Evolutionary conservation across 2,329 filamentous ascomycete genomes (phyloP).

Genomic region (Xylaria sp.): DNA sequence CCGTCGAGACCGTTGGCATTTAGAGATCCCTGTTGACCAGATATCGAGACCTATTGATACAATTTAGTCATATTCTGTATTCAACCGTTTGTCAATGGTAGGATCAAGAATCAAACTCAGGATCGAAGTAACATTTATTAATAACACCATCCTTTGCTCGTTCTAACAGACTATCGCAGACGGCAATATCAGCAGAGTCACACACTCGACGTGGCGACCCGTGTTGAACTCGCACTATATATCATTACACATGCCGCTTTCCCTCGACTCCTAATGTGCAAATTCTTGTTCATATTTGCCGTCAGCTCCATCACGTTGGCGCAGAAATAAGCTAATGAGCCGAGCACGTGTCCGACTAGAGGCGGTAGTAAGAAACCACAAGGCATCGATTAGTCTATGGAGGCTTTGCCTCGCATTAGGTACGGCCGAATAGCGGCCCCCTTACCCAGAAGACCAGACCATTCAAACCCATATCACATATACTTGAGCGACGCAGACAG

Average conservation of each 20-base stretch:
- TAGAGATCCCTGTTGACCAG: too few relatives aligned
- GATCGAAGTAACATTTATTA: background rate
- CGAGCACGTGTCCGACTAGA: background rate
- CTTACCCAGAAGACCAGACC: background rate
- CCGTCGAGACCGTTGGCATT: too few relatives aligned
- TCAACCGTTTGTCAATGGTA: too few relatives aligned
- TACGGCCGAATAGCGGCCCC: too few relatives aligned
- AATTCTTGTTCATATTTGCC: background rate
- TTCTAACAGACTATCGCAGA: background rate
- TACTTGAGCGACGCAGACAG: too few relatives aligned
- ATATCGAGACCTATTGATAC: too few relatives aligned
- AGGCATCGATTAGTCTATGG: background rate
- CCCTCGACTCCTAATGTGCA: background rate
- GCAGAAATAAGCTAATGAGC: background rate
- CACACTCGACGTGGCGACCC: background rate
- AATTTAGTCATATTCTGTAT: background rate
- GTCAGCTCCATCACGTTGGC: background rate
- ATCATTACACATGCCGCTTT: background rate
- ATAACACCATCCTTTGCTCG: background rate
- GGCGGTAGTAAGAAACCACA: background rate
- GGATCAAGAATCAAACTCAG: too few relatives aligned
- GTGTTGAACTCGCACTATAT: background rate
- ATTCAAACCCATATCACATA: background rate
- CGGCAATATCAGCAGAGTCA: background rate
- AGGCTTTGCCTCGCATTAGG: background rate